phyloP scores from a whole-genome alignment of 495 filamentous ascomycete species.

The Trypethelium eluteriae region DNA sequence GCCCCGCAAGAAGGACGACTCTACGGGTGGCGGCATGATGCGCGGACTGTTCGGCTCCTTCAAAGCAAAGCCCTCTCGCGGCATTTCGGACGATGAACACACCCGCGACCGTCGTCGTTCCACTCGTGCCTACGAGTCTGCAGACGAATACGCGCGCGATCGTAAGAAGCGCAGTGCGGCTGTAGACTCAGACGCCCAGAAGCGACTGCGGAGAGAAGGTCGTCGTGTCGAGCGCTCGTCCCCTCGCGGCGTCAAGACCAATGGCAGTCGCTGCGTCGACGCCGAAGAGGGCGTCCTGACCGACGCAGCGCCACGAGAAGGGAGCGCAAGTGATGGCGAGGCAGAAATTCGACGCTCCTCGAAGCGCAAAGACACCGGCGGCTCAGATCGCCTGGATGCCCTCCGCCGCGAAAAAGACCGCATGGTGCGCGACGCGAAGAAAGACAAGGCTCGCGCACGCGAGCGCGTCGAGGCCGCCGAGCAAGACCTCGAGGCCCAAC shows the following conservation, averaged over 20 bases:
- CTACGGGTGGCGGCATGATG: slow-evolving; percentile 19
- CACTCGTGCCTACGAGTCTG: slow-evolving; percentile 24
- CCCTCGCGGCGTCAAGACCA: slow-evolving; percentile 17
- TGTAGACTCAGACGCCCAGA: slow-evolving; percentile 24
- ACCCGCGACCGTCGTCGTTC: slow-evolving; percentile 14
- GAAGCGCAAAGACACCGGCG: slow-evolving; percentile 42
- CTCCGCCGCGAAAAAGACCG: slow-evolving; percentile 30
- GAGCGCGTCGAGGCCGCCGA: background rate
- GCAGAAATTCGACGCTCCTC: slow-evolving; percentile 16
- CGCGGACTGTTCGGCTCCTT: slow-evolving; percentile 25
- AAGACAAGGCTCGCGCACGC: slow-evolving; percentile 39
- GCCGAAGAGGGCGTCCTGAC: slow-evolving; percentile 20
- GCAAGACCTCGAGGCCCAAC: slow-evolving; percentile 14
- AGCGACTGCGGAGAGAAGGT: slow-evolving; percentile 27
- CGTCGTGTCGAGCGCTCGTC: slow-evolving; percentile 22
- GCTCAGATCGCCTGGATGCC: slow-evolving; percentile 32
- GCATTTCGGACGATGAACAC: background rate
- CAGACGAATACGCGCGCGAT: slow-evolving; percentile 15
- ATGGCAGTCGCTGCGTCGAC: slow-evolving; percentile 11
- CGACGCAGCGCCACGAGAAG: slow-evolving; percentile 21
- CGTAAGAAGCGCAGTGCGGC: slow-evolving; percentile 24
- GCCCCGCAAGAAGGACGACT: slow-evolving; percentile 18
- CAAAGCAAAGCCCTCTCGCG: slow-evolving; percentile 16
- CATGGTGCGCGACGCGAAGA: slow-evolving; percentile 33
- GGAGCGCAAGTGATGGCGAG: slow-evolving; percentile 23